Evolutionary conservation across 2,329 filamentous ascomycete genomes (phyloP), one percentile per base, ranked within the genome.

Genomic region (Colletotrichum tamarilloi): DNA sequence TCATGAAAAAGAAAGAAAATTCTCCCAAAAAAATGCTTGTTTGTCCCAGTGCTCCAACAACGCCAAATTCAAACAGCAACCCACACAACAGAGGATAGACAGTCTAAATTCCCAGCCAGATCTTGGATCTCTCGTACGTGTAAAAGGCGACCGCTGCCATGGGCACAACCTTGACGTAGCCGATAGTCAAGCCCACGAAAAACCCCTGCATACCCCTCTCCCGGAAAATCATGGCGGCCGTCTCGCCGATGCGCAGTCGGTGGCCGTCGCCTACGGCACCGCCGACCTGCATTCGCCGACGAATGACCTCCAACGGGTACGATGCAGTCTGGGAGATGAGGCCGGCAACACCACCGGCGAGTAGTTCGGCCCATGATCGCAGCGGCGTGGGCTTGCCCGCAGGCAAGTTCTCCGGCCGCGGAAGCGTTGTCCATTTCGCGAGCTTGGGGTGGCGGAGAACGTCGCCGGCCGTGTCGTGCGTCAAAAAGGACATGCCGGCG

Each of bases 251-350:
- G 63, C 91, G 87, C 58, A 98, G 83, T 58, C 94, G 87, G 77
- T 91, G 94, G 0, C 96, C 95, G 80, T 98, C 95, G 1, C 97
- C 97, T 0, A 98, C 95, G 0, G 96, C 95, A 12, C 96, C 97
- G 60, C 95, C 94, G 16, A 99, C 97, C 81, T 99, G 97, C 96
- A 99, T 98, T 60, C 97, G 89, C 75, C 97, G 89, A 73, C 97
- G 88, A 72, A 98, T 93, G 19, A 99, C 94, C 82, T 99, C 97
- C 3, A 99, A 87, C 5, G 97, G 97, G 81, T 99, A 99, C 19
- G 95, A 97, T 0, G 92, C 91, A 0, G 96, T 98, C 83, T 99
- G 97, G 8, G 95, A 95, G 1, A 98, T 91, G 73, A 98, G 86
- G 2, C 97, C 97, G 0, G 97, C 95, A 11, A 97, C 82, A 1